phyloP scores from a whole-genome alignment of 108 stramenopile species.

The Skeletonema grethae region DNA sequence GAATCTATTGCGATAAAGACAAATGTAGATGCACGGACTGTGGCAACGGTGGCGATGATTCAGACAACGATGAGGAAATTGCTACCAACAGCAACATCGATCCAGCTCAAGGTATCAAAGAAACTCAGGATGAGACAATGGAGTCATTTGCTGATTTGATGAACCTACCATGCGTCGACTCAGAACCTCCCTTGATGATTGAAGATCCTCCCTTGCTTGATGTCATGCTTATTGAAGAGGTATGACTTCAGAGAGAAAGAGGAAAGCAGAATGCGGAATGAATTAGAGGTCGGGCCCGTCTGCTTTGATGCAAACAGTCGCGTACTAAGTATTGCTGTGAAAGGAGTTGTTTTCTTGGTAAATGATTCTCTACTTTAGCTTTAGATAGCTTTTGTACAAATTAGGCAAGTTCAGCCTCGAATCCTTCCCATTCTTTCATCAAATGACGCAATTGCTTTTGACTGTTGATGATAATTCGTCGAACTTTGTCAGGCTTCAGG shows the following conservation, averaged over 20 bases:
- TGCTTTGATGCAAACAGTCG: neutral
- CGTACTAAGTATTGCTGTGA: too few species aligned
- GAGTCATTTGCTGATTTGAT: neutral
- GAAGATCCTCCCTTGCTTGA: neutral
- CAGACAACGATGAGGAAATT: neutral
- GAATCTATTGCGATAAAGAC: neutral
- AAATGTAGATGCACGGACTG: neutral
- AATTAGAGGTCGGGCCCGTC: neutral
- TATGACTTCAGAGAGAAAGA: neutral
- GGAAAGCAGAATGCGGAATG: too few species aligned
- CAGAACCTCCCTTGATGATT: neutral
- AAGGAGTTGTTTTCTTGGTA: too few species aligned
- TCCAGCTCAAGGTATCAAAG: neutral
- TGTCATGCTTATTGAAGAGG: neutral
- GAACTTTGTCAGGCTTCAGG: slow-evolving; percentile 81
- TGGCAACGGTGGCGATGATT: neutral
- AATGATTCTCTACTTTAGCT: too few species aligned
- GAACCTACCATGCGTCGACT: neutral
- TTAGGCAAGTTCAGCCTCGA: slow-evolving; percentile 55
- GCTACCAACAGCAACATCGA: neutral
- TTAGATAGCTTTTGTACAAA: neutral
- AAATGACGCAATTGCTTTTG: slow-evolving; percentile 61
- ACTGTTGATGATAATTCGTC: slow-evolving; percentile 70
- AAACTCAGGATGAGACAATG: neutral
- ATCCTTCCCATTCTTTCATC: slow-evolving; percentile 74